A percentile compares a stretch with the other conserved stretches of the same genome.
These are phyloP conservation scores for Chondrus crispus DNA, from an alignment of 23 red algal species.

Conservation along the genomic window DNA sequence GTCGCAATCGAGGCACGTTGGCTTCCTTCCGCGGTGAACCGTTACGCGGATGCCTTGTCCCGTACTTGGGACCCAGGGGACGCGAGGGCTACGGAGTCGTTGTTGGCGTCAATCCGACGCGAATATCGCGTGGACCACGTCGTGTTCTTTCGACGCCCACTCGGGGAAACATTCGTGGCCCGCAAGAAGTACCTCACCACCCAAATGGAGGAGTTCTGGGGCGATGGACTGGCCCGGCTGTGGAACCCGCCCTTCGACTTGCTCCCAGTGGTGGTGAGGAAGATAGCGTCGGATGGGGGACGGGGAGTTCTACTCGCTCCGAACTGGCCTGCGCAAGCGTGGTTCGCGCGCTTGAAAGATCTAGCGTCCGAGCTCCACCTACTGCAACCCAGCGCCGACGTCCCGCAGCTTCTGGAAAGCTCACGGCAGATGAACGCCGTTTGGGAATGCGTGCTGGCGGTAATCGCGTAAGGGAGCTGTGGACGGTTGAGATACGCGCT, in stretches of 20 bases:
- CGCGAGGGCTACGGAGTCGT: background rate
- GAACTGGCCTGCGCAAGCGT: background rate
- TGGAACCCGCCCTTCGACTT: slow-evolving; percentile 11
- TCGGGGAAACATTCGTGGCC: background rate
- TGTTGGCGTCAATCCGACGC: background rate
- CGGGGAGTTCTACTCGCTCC: background rate
- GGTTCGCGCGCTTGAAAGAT: background rate
- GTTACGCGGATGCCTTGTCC: background rate
- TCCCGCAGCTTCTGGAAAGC: background rate
- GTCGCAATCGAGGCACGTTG: background rate
- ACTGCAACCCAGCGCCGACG: background rate
- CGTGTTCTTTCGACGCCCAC: background rate
- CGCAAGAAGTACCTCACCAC: background rate
- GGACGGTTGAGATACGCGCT: background rate
- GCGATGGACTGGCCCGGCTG: background rate
- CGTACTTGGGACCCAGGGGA: background rate
- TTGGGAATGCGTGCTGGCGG: background rate
- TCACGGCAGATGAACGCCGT: background rate
- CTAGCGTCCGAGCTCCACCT: background rate
- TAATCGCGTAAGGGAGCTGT: background rate
- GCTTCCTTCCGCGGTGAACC: background rate
- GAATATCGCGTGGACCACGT: background rate
- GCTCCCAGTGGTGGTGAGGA: background rate
- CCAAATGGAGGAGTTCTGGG: background rate
- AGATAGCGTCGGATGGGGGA: background rate